Evolutionary conservation across 495 filamentous ascomycete species (phyloP).

Genomic region (Neurospora cerealis): DNA sequence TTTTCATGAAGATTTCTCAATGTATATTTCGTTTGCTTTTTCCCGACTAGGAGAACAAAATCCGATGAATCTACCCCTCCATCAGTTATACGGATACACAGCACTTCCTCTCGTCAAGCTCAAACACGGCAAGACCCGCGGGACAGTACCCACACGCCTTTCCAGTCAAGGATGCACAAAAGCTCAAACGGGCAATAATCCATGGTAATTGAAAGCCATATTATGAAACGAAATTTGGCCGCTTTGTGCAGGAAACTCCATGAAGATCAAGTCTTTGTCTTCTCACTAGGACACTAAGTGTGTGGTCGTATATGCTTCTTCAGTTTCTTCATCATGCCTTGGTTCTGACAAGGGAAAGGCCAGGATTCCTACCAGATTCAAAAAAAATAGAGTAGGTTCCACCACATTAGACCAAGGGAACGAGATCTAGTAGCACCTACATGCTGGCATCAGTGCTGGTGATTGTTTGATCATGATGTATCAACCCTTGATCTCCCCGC

Average conservation of each 20-base stretch:
- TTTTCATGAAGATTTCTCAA: no score
- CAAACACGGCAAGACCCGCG: background rate
- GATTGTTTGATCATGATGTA: background rate
- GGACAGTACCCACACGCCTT: background rate
- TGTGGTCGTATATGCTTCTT: background rate
- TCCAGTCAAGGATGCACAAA: background rate
- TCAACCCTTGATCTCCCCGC: background rate
- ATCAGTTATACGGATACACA: background rate
- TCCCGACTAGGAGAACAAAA: background rate
- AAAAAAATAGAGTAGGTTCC: background rate
- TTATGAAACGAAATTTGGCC: background rate
- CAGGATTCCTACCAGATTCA: background rate
- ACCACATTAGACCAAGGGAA: background rate
- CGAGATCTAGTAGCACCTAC: background rate
- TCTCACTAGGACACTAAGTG: background rate
- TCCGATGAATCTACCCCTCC: background rate
- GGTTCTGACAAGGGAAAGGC: background rate
- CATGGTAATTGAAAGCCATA: background rate
- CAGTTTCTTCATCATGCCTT: background rate
- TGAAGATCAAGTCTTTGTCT: background rate
- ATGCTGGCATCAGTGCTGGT: background rate
- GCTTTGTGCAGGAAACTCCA: background rate
- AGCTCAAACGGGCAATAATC: background rate
- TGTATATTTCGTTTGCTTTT: no score
- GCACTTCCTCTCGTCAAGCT: background rate